These are phyloP conservation scores for Globisporangium spiculum DNA, from an alignment of 352 stramenopile species.

Conservation along the genomic window DNA sequence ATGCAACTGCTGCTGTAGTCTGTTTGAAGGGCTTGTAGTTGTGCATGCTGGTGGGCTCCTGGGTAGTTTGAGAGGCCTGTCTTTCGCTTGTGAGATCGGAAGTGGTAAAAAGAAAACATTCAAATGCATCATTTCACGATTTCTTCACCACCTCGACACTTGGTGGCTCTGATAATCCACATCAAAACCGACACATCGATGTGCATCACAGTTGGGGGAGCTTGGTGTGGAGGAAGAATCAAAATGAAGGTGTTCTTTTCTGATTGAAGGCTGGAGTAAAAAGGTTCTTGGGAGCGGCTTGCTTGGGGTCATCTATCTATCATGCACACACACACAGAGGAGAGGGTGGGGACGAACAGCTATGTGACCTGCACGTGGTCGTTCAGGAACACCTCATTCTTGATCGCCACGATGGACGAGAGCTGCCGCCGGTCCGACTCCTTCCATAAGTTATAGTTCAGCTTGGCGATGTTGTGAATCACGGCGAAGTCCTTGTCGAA, in stretches of 20 bases:
- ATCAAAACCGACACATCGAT: too few relatives aligned
- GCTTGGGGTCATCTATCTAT: constrained; percentile 1
- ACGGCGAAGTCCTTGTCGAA: constrained; percentile 65
- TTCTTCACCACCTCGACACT: background rate
- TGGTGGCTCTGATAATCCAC: background rate
- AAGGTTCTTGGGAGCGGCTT: background rate
- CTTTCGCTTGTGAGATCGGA: background rate
- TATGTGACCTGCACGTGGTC: constrained; percentile 52
- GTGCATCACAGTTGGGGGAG: too few relatives aligned
- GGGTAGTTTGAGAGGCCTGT: background rate
- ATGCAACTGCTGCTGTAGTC: background rate
- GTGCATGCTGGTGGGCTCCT: background rate
- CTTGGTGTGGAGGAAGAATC: background rate
- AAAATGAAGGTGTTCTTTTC: background rate
- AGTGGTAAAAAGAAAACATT: background rate
- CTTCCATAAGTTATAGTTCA: constrained; percentile 87
- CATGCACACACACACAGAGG: background rate
- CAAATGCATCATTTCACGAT: background rate
- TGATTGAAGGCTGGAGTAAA: background rate
- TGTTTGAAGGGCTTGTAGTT: background rate
- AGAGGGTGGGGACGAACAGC: background rate
- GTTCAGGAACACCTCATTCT: constrained; percentile 75
- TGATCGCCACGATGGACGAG: constrained; percentile 79
- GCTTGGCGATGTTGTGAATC: constrained; percentile 78
- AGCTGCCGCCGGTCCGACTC: constrained; percentile 74